Percentiles rank a stretch among this genome's conserved stretches.
Evolutionary conservation across 352 stramenopile genomes (phyloP).

Genomic region (Peronospora farinosa): DNA sequence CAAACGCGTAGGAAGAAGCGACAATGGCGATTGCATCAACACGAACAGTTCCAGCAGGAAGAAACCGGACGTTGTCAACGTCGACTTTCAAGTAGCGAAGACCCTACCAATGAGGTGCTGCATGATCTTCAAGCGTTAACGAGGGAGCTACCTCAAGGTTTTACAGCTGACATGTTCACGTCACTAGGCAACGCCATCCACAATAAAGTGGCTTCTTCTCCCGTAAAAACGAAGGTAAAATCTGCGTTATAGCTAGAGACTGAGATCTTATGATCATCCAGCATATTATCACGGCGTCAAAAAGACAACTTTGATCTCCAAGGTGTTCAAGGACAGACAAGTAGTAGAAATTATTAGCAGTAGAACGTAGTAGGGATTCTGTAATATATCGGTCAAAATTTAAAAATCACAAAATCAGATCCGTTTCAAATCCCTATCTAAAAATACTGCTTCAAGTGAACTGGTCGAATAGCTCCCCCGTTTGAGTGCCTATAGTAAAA

Average conservation of each 20-base stretch:
- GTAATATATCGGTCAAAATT: constrained; percentile 15
- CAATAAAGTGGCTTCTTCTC: constrained; percentile 20
- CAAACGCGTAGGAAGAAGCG: constrained; percentile 16
- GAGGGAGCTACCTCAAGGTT: constrained; percentile 42
- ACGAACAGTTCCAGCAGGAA: constrained; percentile 13
- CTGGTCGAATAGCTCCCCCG: constrained; percentile 7
- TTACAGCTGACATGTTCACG: constrained; percentile 59
- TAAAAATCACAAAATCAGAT: background rate
- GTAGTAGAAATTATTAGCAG: constrained; percentile 11
- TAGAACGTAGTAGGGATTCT: constrained; percentile 6
- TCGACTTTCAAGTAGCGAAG: constrained; percentile 21
- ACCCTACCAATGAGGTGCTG: constrained; percentile 26
- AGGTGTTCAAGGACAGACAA: constrained; percentile 3
- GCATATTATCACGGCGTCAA: constrained; percentile 11
- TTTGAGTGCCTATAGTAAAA: constrained; percentile 19
- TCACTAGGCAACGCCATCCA: constrained; percentile 50
- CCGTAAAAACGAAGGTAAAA: constrained; percentile 9
- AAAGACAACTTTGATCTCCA: constrained; percentile 8
- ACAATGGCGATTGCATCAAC: constrained; percentile 18
- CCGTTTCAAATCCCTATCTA: constrained; percentile 9
- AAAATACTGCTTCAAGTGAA: constrained; percentile 16
- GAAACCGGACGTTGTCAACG: constrained; percentile 9
- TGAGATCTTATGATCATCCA: background rate
- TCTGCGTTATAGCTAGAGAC: constrained; percentile 7
- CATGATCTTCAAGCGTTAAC: constrained; percentile 33